These are phyloP conservation scores for Boletus tylopilopsis DNA, from an alignment of 768 basidiomycete species.

Conservation along the genomic window DNA sequence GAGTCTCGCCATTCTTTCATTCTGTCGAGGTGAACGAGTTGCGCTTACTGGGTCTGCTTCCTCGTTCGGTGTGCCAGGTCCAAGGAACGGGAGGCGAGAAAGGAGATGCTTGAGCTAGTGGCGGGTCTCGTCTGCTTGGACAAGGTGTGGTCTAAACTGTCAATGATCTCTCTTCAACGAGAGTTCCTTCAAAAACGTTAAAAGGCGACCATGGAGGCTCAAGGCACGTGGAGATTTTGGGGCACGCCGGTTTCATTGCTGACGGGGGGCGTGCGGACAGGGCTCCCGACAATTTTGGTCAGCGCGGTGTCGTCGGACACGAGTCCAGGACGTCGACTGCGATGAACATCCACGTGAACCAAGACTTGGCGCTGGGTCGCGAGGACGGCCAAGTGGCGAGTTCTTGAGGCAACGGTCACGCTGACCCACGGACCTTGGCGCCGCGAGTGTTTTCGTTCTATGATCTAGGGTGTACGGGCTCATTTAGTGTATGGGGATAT, in stretches of 20 bases:
- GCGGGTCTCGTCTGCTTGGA: conserved; percentile 83
- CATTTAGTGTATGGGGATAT: too few relatives aligned
- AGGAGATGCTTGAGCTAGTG: conserved; percentile 74
- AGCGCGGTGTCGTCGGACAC: background rate
- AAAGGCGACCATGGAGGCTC: conserved; percentile 31
- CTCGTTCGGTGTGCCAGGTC: conserved; percentile 42
- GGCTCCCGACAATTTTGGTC: background rate
- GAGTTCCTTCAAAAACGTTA: conserved; percentile 53
- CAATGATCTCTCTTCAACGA: conserved; percentile 66
- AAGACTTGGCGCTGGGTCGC: background rate
- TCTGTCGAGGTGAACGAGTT: too few relatives aligned
- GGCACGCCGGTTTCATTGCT: too few relatives aligned
- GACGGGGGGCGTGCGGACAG: background rate
- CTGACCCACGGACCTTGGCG: too few relatives aligned
- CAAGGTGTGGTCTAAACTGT: conserved; percentile 72
- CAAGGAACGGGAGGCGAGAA: conserved; percentile 73
- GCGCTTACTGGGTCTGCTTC: too few relatives aligned
- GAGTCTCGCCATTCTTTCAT: too few relatives aligned
- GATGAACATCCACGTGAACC: background rate
- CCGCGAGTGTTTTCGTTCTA: too few relatives aligned
- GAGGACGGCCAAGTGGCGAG: background rate
- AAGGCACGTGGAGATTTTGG: background rate
- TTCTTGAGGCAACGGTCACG: too few relatives aligned
- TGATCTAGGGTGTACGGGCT: too few relatives aligned
- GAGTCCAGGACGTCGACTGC: background rate